These are phyloP conservation scores for Leptographium lundbergii DNA, from an alignment of 2,329 filamentous ascomycete genomes.

Conservation along the genomic window DNA sequence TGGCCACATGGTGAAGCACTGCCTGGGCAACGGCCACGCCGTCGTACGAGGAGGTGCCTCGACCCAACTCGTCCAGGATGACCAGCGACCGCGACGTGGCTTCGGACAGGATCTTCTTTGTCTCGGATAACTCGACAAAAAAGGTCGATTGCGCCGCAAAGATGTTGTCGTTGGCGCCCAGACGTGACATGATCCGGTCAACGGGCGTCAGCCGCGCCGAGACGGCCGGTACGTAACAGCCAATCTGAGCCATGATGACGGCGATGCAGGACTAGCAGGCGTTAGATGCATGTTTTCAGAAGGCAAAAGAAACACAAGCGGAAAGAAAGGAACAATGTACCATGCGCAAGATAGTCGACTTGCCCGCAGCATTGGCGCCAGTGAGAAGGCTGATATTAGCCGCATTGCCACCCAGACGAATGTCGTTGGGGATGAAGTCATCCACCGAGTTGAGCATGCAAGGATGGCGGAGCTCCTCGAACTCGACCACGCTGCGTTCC, in stretches of 20 bases:
- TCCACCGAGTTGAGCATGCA: constrained; percentile 83
- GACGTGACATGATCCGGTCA: constrained; percentile 95
- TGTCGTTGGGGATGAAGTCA: constrained; percentile 94
- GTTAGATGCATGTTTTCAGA: constrained; percentile 13
- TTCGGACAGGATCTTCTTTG: constrained; percentile 93
- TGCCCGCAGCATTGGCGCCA: constrained; percentile 92
- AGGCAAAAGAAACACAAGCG: neutral
- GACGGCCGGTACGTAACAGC: constrained; percentile 77
- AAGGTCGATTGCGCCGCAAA: constrained; percentile 97
- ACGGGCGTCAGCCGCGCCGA: constrained; percentile 78
- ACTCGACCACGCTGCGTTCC: constrained; percentile 78
- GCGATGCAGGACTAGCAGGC: constrained; percentile 67
- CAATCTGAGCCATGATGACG: constrained; percentile 94
- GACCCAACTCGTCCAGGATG: constrained; percentile 90
- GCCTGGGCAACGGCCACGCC: constrained; percentile 94
- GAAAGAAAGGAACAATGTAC: constrained; percentile 30
- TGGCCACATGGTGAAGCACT: constrained; percentile 90
- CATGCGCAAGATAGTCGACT: constrained; percentile 94
- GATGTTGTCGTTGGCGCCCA: constrained; percentile 97
- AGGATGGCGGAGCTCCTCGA: constrained; percentile 83
- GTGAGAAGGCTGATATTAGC: constrained; percentile 86
- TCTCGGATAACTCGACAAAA: constrained; percentile 94
- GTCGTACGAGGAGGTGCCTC: constrained; percentile 90
- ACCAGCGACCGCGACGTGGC: constrained; percentile 89
- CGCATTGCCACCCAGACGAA: constrained; percentile 67